A percentile compares a stretch with the other conserved stretches of the same genome.
phyloP scores from a whole-genome alignment of 108 stramenopile species.

The Cyclotella atomus region DNA sequence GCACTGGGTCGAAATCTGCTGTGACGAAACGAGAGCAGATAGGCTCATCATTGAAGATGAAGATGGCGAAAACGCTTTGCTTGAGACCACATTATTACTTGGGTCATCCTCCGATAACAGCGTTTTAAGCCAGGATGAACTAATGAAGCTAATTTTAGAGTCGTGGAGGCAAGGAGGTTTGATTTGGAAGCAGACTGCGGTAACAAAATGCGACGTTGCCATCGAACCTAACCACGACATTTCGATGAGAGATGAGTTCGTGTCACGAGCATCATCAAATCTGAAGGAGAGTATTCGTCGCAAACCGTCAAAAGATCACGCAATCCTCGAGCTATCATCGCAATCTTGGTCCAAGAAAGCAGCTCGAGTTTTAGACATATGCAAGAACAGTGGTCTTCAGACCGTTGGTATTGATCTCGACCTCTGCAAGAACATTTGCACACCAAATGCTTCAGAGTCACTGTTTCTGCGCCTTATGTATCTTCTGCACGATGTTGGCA shows the following conservation, averaged over 20 bases:
- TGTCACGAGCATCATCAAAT: constrained; percentile 27
- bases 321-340: constrained; percentile 33
- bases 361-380: constrained; percentile 48
- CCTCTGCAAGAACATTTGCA: constrained; percentile 24
- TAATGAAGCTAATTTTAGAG: constrained; percentile 38
- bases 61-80: constrained; percentile 47
- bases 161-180: constrained; percentile 62
- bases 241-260: constrained; percentile 28
- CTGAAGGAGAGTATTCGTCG: constrained; percentile 21
- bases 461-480: constrained; percentile 49
- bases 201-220: constrained; percentile 2
- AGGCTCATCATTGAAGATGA: constrained; percentile 34
- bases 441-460: constrained; percentile 28
- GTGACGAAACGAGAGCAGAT: constrained; percentile 8
- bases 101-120: constrained; percentile 2
- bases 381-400: constrained; percentile 20
- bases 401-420: constrained; percentile 47
- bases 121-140: constrained; percentile 18
- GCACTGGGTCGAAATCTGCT: constrained; percentile 52
- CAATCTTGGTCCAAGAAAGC: constrained; percentile 62
- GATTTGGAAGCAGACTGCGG: constrained; percentile 48
- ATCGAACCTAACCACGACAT: constrained; percentile 6
- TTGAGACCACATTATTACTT: constrained; percentile 54
- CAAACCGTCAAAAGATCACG: constrained; percentile 30
- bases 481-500: constrained; percentile 48